Conservation (phyloP, 164 flowering plant species). For the Cinnamomum chago region DNA sequence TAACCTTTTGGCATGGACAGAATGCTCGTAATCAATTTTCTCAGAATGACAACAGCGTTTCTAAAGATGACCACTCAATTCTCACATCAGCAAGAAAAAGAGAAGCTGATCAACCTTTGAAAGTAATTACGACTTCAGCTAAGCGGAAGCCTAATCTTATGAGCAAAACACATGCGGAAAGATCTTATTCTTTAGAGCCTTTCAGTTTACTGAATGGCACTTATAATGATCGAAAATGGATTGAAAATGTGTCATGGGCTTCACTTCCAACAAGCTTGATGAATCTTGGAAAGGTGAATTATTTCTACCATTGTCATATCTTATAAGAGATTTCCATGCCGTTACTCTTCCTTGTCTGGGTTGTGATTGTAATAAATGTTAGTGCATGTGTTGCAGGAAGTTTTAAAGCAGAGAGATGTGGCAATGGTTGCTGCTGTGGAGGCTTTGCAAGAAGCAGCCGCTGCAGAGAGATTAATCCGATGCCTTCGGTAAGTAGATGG, state of each 20-base stretch:
- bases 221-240: slow-evolving; percentile 18
- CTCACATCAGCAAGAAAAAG: slow-evolving; percentile 22
- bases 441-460: slow-evolving; percentile 72
- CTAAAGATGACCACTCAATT: slow-evolving; percentile 26
- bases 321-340: neutral
- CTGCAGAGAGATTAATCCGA: slow-evolving; percentile 54
- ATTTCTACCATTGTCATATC: neutral
- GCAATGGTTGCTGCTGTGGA: slow-evolving; percentile 59
- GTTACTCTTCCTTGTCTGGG: neutral
- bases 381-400: slow-evolving; percentile 39
- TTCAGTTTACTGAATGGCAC: slow-evolving; percentile 7
- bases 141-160: slow-evolving; percentile 17
- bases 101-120: slow-evolving; percentile 12
- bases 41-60: slow-evolving; percentile 25
- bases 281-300: slow-evolving; percentile 46
- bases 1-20: slow-evolving; percentile 23
- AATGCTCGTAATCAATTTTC: slow-evolving; percentile 23
- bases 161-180: slow-evolving; percentile 11
- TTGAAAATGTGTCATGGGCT: slow-evolving; percentile 34
- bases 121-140: slow-evolving; percentile 19
- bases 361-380: neutral
- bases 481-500: slow-evolving; percentile 43
- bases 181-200: slow-evolving; percentile 9
- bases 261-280: slow-evolving; percentile 42
- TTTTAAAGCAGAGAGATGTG: slow-evolving; percentile 45